These are phyloP conservation scores for Pythium dissotocum DNA, from an alignment of 352 stramenopile genomes.

Conservation along the genomic window DNA sequence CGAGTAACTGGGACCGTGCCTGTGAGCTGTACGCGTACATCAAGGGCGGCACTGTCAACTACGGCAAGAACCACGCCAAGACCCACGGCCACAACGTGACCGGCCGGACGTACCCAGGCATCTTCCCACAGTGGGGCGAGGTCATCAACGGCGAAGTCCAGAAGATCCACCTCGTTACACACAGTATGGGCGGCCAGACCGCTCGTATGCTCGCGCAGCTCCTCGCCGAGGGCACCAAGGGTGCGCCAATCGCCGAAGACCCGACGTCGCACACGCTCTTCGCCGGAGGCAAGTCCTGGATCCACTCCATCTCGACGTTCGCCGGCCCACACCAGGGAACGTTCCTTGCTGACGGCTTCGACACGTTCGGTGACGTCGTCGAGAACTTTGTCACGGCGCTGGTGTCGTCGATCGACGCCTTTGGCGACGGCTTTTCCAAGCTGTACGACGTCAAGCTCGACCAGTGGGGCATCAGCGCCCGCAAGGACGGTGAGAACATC, in stretches of 20 bases:
- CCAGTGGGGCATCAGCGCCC: constrained; percentile 30
- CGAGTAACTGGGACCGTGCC: constrained; percentile 48
- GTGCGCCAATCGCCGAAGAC: constrained; percentile 30
- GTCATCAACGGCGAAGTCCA: constrained; percentile 38
- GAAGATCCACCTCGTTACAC: constrained; percentile 44
- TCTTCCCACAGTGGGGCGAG: constrained; percentile 44
- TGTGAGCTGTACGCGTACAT: constrained; percentile 55
- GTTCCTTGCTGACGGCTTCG: constrained; percentile 27
- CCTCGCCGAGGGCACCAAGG: constrained; percentile 34
- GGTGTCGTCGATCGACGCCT: constrained; percentile 10
- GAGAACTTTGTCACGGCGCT: constrained; percentile 25
- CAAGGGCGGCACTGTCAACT: constrained; percentile 45
- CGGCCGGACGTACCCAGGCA: constrained; percentile 32
- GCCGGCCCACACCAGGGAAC: constrained; percentile 32
- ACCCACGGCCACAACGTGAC: constrained; percentile 32
- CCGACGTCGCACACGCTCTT: constrained; percentile 28
- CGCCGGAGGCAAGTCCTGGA: constrained; percentile 35
- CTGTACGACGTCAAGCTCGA: constrained; percentile 37
- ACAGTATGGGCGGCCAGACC: constrained; percentile 49
- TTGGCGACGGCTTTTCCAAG: constrained; percentile 20
- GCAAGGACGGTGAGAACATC: constrained; percentile 21
- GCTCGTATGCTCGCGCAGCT: constrained; percentile 44
- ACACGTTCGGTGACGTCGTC: constrained; percentile 17
- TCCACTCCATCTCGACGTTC: constrained; percentile 42
- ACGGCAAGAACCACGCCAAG: constrained; percentile 37